Base-by-base conservation (phyloP, 768 basidiomycete genomes). In the Lanmaoa pseudosensibilis region DNA sequence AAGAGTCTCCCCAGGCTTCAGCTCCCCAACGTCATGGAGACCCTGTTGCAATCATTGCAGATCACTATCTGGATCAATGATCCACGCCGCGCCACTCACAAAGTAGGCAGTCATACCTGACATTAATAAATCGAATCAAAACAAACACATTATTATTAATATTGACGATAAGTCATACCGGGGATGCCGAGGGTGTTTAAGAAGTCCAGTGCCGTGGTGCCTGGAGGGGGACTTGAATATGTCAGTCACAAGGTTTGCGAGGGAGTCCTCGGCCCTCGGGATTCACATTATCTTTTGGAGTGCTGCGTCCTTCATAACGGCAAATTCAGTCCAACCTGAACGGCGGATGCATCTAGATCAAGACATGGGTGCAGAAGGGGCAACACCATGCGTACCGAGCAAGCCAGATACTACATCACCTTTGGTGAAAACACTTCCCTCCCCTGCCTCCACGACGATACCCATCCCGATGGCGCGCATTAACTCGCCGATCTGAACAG, bases 51-150 rank as follows among this genome's bases (percentile, higher is more conserved):
- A 40, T 33, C 30, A 55, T 30, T 3, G 43, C 34, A 53, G 39
- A 46, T 63, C 37, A 58, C 41, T 33, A 30, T 11, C 25, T 46
- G 46, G 48, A 49, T 44, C 48, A 40, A 50, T 15, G 36, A 50
- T 15, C 21, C 19, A 36, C 33, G 25, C 32, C 15, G 30, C 32
- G 37, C 2, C 7, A 66, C 84, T 53, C 65, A 93, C 93, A 59
- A 94, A 92, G 71, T 94, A 97, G 5, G 94, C 94, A 6, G 94
- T 96, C 68, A 94, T 65, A 10, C 91, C 91, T 89, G 65, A 18
- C 27, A n/a, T 34, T 2, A 39, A 56, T 36, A 43, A n/a, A 39
- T 55, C 19, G 25, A 51, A 41, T 50, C 13, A n/a, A 39, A 39
- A 10, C 30, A n/a, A 9, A 27, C 11, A 19, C 19, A 7, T 45